phyloP scores from a whole-genome alignment of 495 filamentous ascomycete species.

The Lepraria neglecta region DNA sequence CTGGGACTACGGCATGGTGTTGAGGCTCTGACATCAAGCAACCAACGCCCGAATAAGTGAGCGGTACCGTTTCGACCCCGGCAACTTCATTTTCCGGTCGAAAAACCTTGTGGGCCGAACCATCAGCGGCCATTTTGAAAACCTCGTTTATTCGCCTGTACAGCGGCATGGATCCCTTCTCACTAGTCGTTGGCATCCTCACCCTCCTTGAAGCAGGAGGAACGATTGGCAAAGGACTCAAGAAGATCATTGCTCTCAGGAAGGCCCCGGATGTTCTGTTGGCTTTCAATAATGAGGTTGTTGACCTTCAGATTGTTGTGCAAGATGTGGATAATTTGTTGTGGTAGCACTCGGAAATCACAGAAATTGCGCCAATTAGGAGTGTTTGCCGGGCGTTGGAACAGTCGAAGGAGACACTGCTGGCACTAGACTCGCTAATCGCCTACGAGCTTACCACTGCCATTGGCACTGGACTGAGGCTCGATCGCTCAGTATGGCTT shows the following conservation, averaged over 20 bases:
- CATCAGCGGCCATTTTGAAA: too few species aligned
- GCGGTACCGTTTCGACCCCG: too few species aligned
- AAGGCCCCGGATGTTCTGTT: slow-evolving; percentile 12
- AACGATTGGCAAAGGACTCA: slow-evolving; percentile 5
- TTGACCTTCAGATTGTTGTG: slow-evolving; percentile 11
- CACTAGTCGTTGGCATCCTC: slow-evolving; percentile 15
- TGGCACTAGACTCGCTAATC: slow-evolving; percentile 10
- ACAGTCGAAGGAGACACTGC: slow-evolving; percentile 2
- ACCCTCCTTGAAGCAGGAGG: slow-evolving; percentile 11
- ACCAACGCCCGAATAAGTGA: too few species aligned
- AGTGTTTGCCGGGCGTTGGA: slow-evolving; percentile 2
- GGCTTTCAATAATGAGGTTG: slow-evolving; percentile 15
- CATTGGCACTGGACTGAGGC: background rate
- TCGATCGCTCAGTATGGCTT: slow-evolving; percentile 17
- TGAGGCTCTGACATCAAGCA: too few species aligned
- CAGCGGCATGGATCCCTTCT: slow-evolving; percentile 18
- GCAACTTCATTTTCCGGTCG: too few species aligned
- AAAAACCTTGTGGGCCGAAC: too few species aligned
- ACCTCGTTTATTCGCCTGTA: too few species aligned
- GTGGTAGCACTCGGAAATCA: background rate
- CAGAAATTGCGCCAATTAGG: background rate
- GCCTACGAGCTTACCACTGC: slow-evolving; percentile 18
- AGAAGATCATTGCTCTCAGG: background rate
- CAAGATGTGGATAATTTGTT: slow-evolving; percentile 7
- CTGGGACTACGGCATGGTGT: too few species aligned